Base-by-base conservation (phyloP, 1,284 basidiomycete species). In the Tilletia setariae region DNA sequence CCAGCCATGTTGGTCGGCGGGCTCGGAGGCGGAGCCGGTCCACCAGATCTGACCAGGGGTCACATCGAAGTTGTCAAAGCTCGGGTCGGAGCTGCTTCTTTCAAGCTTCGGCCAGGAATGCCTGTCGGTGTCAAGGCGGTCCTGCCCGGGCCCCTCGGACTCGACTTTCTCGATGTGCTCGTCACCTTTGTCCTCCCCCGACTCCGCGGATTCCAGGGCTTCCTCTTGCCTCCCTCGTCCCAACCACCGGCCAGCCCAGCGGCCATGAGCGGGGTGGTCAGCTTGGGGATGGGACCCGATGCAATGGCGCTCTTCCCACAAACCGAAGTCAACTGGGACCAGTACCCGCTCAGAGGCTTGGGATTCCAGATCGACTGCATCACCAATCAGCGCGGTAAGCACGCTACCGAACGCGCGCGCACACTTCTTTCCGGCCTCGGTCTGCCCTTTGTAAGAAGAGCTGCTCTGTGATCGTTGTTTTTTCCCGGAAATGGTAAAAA, bases 121-220 rank as follows among this genome's bases (percentile, higher is more conserved):
- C 93, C 95, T 0, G 85, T 91, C 35, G 92, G 93, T 68, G 92
- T 89, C 73, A 93, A 94, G 85, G 93, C 97, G 71, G 91, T 92
- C 77, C 84, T 98, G 74, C 89, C 89, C 77, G 94, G 93, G 9
- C 89, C 91, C 64, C 88, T 90, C 72, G 97, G 97, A 90, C 97
- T 93, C 85, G 90, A 93, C 77, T 97, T 98, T 84, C 85, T 98
- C 70, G 89, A 90, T 71, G 89, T 89, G 7, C 88, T 98, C 74
- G 89, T 90, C 76, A 94, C 97, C 77, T 98, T 98, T 82, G 95
- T 98, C 65, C 86, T 98, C 25, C 96, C 95, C 1, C 89, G 95
- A 25, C 84, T 97, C 73, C 88, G 94, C 77, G 94, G 96, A 76
- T 98, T 94, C 85, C 86, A 87, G 7, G 96, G 95, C 28, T 84